Evolutionary conservation across 78 protist genomes (phyloP), one percentile per base, ranked within the genome.

Genomic region (Trichosphaerium sp.): DNA sequence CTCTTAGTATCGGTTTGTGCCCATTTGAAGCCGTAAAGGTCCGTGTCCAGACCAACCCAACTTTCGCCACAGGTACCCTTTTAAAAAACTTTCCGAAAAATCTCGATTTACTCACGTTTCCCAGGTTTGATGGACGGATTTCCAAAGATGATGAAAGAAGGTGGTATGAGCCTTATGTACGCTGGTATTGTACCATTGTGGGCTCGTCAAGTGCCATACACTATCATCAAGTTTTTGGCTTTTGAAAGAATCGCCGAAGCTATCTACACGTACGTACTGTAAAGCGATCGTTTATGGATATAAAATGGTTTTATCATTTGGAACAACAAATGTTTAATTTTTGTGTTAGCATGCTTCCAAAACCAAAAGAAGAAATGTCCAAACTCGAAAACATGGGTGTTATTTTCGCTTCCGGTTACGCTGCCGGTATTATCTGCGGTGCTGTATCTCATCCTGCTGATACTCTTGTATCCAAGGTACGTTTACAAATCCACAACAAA

Each of bases 381-480:
- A 69, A 80, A 67, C 1, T 25, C 44, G 23, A 1, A 25, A 82
- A 82, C 63, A 74, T 89, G 28, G 69, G 83, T 52, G 68, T 92
- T 38, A 86, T 87, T 56, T 69, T 92, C 59, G 60, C 73, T 1
- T 59, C 92, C 23, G 97, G 97, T 74, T 82, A 86, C 72, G 65
- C 72, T 23, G 88, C 97, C 47, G 97, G 97, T 72, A 44, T 84
- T 29, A 59, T 75, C 38, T 79, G 88, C 38, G 92, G 94, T 28
- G 55, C 87, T n/a, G 83, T 82, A 40, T 92, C 97, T 21, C 97
- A 92, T 77, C 97, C 97, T 6, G 93, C 96, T 25, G 95, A 86
- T 67, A 68, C 89, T 1, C 35, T 90, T 44, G 74, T 86, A 51
- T 80, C 92, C 21, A 54, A 71, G 49, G 63, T 81, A n/a, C n/a